A percentile compares a stretch with the other conserved stretches of the same genome.
Conservation (phyloP, 148 eudicot species). For the Rhododendron vialii region DNA sequence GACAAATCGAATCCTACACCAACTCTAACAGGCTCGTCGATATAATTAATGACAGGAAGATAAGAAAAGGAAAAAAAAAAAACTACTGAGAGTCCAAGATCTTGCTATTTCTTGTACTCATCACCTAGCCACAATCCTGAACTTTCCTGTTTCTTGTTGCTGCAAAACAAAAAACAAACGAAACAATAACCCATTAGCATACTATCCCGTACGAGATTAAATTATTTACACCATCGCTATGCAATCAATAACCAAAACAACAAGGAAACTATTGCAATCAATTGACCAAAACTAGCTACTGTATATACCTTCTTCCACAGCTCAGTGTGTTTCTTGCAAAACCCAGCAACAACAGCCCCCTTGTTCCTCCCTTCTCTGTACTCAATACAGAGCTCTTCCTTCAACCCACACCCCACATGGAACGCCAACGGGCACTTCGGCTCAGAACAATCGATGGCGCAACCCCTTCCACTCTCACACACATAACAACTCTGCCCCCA, state of each 20-base stretch:
- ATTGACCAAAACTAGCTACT: not conserved
- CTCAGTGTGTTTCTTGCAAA: slow-evolving; percentile 71
- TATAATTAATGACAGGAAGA: slow-evolving; percentile 3
- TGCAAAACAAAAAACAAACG: slow-evolving; percentile 26
- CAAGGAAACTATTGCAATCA: not conserved
- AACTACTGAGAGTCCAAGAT: not conserved
- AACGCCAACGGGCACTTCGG: slow-evolving; percentile 55
- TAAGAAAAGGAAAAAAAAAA: not conserved
- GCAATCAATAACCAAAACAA: not conserved
- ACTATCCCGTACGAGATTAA: not conserved
- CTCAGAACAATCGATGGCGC: slow-evolving; percentile 84
- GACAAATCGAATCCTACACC: not conserved
- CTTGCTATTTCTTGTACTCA: slow-evolving; percentile 15
- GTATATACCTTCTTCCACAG: slow-evolving; percentile 66
- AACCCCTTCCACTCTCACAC: slow-evolving; percentile 49
- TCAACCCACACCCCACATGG: slow-evolving; percentile 87
- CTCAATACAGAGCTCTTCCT: slow-evolving; percentile 71
- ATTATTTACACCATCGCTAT: no score
- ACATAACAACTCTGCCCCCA: slow-evolving; percentile 57
- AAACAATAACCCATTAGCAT: not conserved
- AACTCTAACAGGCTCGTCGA: not conserved
- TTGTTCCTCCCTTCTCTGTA: slow-evolving; percentile 50
- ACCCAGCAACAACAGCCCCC: slow-evolving; percentile 79
- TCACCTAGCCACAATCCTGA: slow-evolving; percentile 87
- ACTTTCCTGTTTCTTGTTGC: slow-evolving; percentile 91